Evolutionary conservation across 2,329 filamentous ascomycete genomes (phyloP), one percentile per base, ranked within the genome.

Genomic region (Biscogniauxia marginata): DNA sequence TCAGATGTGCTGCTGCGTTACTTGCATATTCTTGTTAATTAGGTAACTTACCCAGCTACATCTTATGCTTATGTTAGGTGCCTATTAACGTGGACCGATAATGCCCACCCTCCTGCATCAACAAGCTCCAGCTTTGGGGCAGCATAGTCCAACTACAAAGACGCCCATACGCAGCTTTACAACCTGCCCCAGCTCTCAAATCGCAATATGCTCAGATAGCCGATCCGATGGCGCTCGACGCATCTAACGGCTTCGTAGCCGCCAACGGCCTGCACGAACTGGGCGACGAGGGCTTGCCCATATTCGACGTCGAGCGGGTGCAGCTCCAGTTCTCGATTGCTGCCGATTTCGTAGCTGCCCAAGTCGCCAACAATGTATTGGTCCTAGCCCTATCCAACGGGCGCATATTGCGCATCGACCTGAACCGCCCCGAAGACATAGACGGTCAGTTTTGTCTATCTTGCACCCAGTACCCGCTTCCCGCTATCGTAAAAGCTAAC

Each of bases 331-430:
- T 99, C 80, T 89, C 91, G 58, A 88, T 98, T 67, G 91, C 93
- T 1, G 92, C 93, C 63, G 91, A 97, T 74, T 98, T 99, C 71
- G 95, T 96, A 49, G 93, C 95, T 18, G 93, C 93, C 44, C 93
- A 97, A 74, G 93, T 98, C 54, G 93, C 93, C 62, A 98, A 99
- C 75, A 97, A 99, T 79, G 93, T 98, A 59, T 83, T 99, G 55
- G 87, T 98, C 20, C 81, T 99, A 51, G 95, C 95, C 44, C 83
- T 99, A 39, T 93, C 92, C 4, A 97, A 93, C 56, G 91, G 92
- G 50, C 88, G 93, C 65, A 95, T 99, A 62, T 79, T 99, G 57
- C 86, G 95, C 58, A 99, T 99, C 72, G 95, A 98, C 72, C 79
- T 98, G 51, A 92, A 97, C 73, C 90, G 88, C 68, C 90, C 95